Evolutionary conservation across 2,329 filamentous ascomycete species (phyloP), one percentile per base, ranked within the genome.

Genomic region (Zasmidium cellare): DNA sequence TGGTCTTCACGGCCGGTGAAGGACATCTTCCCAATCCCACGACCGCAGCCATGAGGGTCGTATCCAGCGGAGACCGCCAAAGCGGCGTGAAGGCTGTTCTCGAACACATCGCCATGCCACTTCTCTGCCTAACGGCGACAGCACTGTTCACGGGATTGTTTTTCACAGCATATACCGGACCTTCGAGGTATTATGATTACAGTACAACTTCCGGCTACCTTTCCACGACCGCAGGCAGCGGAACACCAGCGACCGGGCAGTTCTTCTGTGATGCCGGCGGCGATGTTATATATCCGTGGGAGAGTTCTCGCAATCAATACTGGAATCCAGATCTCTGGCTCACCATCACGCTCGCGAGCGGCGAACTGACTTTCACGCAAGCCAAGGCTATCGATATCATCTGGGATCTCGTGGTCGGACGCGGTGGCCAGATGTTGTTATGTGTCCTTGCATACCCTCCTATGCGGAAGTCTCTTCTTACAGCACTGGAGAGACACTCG

Each of bases 351-450:
- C 53, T 63, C 9, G 58, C 54, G 1, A 53, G 47, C 19, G 60
- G 60, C 6, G 20, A 50, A 16, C 20, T 63, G 11, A 50, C 46
- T 18, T 61, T 60, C 38, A 38, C 60, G 2, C 45, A 50, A 16
- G 60, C 55, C 23, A 63, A 61, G 25, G 47, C 59, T n/a, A 57
- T 63, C 12, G 60, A 63, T 28, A 56, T 60, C n/a, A 28, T 38
- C 56, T 63, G 60, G 60, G 60, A 63, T 22, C 25, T 55, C 19
- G 46, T 60, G 6, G 51, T 60, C 19, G 60, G 58, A 7, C 25
- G 58, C 2, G 58, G 58, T 19, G 60, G 58, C 3, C 58, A 63
- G 25, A 35, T 51, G 35, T 19, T 63, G n/a, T 23, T 55, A n/a
- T 56, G 51, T 7, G n/a, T 47, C 12, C n/a, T 44, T 3, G 22